Evolutionary conservation across 306 rosid genomes (phyloP), one percentile per base, ranked within the genome.

Genomic region (Leucaena leucocephala): DNA sequence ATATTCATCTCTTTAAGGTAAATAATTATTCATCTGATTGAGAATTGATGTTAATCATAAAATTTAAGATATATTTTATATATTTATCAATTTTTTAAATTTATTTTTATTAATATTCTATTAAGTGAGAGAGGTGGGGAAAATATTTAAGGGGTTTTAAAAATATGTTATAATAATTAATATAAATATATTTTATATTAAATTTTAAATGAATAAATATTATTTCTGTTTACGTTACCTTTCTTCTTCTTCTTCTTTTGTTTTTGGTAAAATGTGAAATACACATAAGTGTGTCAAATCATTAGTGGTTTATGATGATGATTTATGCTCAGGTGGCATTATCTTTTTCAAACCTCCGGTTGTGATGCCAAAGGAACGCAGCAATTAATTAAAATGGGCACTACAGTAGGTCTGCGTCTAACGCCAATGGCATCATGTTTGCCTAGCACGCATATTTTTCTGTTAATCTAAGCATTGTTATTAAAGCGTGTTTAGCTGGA

Each of bases 291-390:
- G 34, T 16, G 52, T 43, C 19, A 2, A 36, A n/a, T 73, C 43
- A 66, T 59, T 43, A 34, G 67, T 76, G 27, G 72, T 65, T 75
- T 78, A 7, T 76, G 66, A 64, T 71, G 74, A 85, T 76, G 36
- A 22, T 75, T 15, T 57, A 4, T 14, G 22, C 27, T 27, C 71
- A 11, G 35, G 27, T 0, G 38, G 34, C 59, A 40, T 49, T 13
- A 22, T 15, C 17, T 36, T 61, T 58, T 5, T 69, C 6, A 3
- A n/a, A 39, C 8, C 33, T 38, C 2, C 5, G 27, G 8, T 38
- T 3, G 71, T 39, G 48, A 17, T 8, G 7, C 17, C 46, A 17
- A 55, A 17, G 10, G 10, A 22, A 7, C 59, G 6, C 22, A 36
- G 0, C 5, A 9, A 8, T 58, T 22, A 58, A 10, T 55, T 55